A percentile compares a stretch with the other conserved stretches of the same genome.
These are phyloP conservation scores for Fusarium pseudocircinatum DNA, from an alignment of 2,329 filamentous ascomycete genomes.

Conservation along the genomic window DNA sequence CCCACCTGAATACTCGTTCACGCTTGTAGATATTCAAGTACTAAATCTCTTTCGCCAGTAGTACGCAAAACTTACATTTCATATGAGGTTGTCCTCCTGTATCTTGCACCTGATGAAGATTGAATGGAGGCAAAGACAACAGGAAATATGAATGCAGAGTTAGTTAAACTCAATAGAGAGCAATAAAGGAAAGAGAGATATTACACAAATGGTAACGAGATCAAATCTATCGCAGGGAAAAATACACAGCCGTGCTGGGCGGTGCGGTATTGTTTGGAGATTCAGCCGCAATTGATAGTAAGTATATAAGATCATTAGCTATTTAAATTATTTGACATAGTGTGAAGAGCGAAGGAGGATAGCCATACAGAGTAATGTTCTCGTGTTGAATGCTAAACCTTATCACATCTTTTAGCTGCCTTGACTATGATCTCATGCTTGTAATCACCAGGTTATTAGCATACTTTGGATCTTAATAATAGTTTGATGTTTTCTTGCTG, in stretches of 20 bases:
- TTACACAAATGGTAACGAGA: too few relatives aligned
- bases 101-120: background rate
- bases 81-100: accelerated
- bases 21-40: accelerated
- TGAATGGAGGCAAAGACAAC: accelerated
- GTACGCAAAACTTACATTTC: background rate
- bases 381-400: accelerated
- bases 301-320: too few relatives aligned
- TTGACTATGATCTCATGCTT: accelerated
- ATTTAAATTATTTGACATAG: accelerated
- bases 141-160: accelerated
- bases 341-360: accelerated
- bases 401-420: background rate
- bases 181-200: background rate
- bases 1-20: accelerated
- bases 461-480: too few relatives aligned
- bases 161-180: accelerated
- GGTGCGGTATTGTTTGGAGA: accelerated
- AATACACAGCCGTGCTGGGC: background rate
- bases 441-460: accelerated
- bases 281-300: accelerated
- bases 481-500: background rate
- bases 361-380: background rate
- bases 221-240: background rate
- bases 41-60: accelerated